Evolutionary conservation across 306 rosid species (phyloP), one percentile per base, ranked within the genome.

Genomic region (Rosa chinensis): DNA sequence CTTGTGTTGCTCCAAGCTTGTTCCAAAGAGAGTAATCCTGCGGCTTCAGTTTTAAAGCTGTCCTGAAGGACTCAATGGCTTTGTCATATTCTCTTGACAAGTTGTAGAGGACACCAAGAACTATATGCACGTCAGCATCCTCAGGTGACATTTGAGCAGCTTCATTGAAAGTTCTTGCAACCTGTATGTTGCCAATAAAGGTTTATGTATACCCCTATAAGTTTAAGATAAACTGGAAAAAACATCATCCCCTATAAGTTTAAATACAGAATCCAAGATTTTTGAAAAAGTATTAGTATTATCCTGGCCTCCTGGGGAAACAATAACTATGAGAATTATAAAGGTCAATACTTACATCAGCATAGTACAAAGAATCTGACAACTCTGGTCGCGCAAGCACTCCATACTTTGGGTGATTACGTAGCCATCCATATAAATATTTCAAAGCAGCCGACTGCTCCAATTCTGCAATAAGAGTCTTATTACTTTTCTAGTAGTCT

Each of bases 1-100:
- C 99, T 82, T 95, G 98, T 69, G 99, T 93, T 73, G 99, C 99
- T 82, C 99, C 99, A 81, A 95, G 96, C 94, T 95, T 95, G 91
- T 95, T 95, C 99, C 99, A 95, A 42, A 95, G 94, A 83, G 99
- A 95, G 85, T 95, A 95, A 84, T 95, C 99, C 14, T 89, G 92
- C 1, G 99, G 98, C 85, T 91, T 91, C 78, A 95, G 90, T 86
- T 90, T 91, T 84, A 95, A 85, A 67, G 99, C 99, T 70, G 89
- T 89, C 83, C 88, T 88, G 82, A 95, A 93, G 84, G 98, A 88
- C 35, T 75, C 85, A 72, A 95, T 90, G 78, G 99, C 99, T 88
- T 85, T 91, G 84, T 93, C 99, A 86, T 87, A 95, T 78, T 95
- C 98, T 86, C 98, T 90, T 45, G 97, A 90, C 72, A 95, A 86